Base-by-base conservation (phyloP, 176 grass and related monocot species). In the Avena eriantha region DNA sequence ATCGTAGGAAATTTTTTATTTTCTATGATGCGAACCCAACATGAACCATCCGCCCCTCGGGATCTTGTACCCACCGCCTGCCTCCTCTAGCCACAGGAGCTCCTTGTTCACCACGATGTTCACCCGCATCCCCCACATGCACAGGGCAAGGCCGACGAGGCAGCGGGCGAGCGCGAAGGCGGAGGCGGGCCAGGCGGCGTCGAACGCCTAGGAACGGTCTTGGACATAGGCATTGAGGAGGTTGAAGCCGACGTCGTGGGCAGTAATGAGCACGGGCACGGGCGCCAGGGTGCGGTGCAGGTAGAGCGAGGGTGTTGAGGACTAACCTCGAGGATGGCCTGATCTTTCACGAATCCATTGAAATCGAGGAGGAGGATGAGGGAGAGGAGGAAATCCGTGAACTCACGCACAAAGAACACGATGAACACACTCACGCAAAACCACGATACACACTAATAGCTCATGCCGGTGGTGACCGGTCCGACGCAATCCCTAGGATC, bases 191-290 rank as follows among this genome's bases (percentile, higher is more conserved):
- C 80, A 87, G 65, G 15, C 46, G 33, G 85, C 67, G 66, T 93
- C 81, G 82, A 93, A 85, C 39, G 83, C 84, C 71, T 80, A 35
- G 53, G 95, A 98, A 78, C 91, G 87, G 68, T 88, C 43, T 81
- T 93, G 95, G 11, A 95, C 33, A 84, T 98, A 95, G 50, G 83
- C 91, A 59, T 98, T 98, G 69, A 98, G 83, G 83, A 98, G 67
- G 91, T 90, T 98, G 93, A 98, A 98, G 5, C 18, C 41, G 73
- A 98, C 87, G 45, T n/a, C 93, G 15, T 74, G 57, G 72, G 83
- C 8, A 47, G 78, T 86, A 67, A 98, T 54, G 79, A 83, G 45
- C 24, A 92, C 3, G 21, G 95, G 93, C 26, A 98, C 58, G 36
- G 83, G 80, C 23, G 88, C 81, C 0, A 87, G 55, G 0, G 74